Evolutionary conservation across 768 basidiomycete species (phyloP).

Genomic region (Amanita polypyramis): DNA sequence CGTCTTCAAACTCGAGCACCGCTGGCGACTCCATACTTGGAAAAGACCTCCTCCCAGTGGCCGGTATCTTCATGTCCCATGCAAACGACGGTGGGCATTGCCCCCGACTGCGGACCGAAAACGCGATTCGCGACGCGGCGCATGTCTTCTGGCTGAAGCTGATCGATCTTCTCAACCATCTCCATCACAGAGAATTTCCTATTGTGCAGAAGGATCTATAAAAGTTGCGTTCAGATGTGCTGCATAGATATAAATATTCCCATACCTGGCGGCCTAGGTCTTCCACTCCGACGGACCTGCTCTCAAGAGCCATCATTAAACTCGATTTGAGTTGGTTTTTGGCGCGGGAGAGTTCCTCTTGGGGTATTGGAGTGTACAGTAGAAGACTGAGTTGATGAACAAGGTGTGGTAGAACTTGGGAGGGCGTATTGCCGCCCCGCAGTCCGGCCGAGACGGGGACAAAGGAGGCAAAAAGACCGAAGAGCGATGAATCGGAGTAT

Average conservation of each 20-base stretch:
- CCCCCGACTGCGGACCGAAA: conserved; percentile 53
- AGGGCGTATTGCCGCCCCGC: conserved; percentile 51
- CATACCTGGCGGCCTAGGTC: conserved; percentile 82
- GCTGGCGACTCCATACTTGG: conserved; percentile 55
- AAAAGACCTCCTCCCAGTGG: conserved; percentile 50
- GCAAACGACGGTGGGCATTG: conserved; percentile 68
- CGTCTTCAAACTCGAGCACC: conserved; percentile 6
- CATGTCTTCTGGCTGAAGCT: conserved; percentile 59
- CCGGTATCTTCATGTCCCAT: conserved; percentile 78
- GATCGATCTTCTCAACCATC: conserved; percentile 83
- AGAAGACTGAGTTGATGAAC: conserved; percentile 81
- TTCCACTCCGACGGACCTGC: conserved; percentile 73
- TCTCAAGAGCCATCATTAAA: conserved; percentile 92
- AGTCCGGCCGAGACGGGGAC: conserved; percentile 49
- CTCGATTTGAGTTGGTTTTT: conserved; percentile 93
- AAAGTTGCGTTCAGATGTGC: conserved; percentile 5
- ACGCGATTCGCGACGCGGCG: conserved; percentile 67
- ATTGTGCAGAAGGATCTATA: conserved; percentile 73
- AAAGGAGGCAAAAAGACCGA: conserved; percentile 86
- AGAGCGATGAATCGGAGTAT: conserved; percentile 88
- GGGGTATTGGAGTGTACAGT: conserved; percentile 56
- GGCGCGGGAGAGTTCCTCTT: conserved; percentile 69
- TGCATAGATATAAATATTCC: conserved; percentile 1
- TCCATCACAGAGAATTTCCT: conserved; percentile 81
- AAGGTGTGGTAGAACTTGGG: conserved; percentile 73